A percentile compares a stretch with the other conserved stretches of the same genome.
These are phyloP conservation scores for Fusarium musae DNA, from an alignment of 2,329 filamentous ascomycete genomes.

Conservation along the genomic window DNA sequence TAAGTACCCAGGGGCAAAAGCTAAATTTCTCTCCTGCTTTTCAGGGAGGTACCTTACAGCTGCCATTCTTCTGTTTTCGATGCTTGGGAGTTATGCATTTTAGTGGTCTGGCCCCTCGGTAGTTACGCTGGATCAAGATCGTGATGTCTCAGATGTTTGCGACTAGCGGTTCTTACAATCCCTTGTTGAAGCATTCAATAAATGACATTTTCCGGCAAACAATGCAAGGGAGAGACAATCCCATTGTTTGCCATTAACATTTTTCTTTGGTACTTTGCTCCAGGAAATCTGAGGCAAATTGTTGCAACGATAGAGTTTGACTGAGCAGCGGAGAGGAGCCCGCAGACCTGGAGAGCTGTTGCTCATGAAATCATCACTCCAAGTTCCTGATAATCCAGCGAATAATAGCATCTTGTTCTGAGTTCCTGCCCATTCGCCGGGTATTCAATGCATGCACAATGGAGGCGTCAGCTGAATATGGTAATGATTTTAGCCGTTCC, in stretches of 20 bases:
- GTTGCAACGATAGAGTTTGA: not conserved
- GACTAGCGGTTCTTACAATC: not conserved
- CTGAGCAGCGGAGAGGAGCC: not conserved
- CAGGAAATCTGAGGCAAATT: not conserved
- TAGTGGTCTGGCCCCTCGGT: not conserved
- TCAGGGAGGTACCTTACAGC: not conserved
- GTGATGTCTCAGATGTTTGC: constrained; percentile 16
- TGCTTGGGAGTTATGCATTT: not conserved
- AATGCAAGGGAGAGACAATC: not conserved
- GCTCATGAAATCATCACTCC: not conserved
- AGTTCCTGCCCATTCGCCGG: not conserved
- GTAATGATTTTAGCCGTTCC: not conserved
- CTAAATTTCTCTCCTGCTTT: not conserved
- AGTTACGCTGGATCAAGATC: not conserved
- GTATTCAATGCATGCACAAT: not conserved
- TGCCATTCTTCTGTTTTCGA: not conserved
- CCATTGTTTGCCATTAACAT: too few relatives aligned
- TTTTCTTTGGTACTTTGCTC: not conserved
- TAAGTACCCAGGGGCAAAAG: constrained; percentile 25
- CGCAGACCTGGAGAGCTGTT: not conserved
- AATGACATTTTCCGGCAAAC: too few relatives aligned
- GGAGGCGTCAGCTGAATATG: not conserved
- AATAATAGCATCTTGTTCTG: not conserved
- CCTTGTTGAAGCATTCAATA: constrained; percentile 5
- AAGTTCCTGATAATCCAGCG: not conserved